Base-by-base conservation (phyloP, 1,284 basidiomycete genomes). In the Trichosporon sp. region DNA sequence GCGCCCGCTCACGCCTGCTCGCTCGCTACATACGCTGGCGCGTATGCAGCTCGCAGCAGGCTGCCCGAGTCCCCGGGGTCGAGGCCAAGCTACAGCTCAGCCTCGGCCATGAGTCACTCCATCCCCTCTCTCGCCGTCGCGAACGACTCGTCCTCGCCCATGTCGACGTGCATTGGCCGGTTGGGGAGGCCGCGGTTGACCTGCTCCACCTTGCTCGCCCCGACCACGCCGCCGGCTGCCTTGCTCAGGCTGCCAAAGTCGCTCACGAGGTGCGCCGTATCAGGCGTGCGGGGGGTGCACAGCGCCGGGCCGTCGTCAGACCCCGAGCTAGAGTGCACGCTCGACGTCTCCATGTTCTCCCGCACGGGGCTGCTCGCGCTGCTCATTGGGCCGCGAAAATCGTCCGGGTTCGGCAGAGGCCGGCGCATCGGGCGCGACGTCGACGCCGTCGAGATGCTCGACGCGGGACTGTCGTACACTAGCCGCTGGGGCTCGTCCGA, bases 221-320 rank as follows among this genome's bases (percentile, higher is more conserved):
- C 16, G 25, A n/a, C 40, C 19, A n/a, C 19, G 40, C 8, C 4
- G 40, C 9, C 40, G 40, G 40, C 40, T 10, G 40, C 40, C 40
- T 44, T 44, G 40, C 49, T 29, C 49, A 27, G 27, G 16, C 19
- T 54, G 9, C 40, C 49, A 54, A 54, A 54, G 49, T 54, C 49
- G 49, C 49, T 29, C 10, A 54, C 56, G 46, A 67, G 54, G 16
- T 58, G 21, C 0, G 60, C 59, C 19, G 64, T 61, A 36, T 68
- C 66, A 14, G 66, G 66, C 14, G 66, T 68, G 9, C 61, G 64
- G 7, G 66, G 66, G 3, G 66, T 68, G 36, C 56, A 63, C 4
- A 62, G 64, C 1, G 59, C 60, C 6, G 56, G 56, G 34, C 49
- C 60, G 19, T 68, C 66, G 36, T 68, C 66, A 25, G 34, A 56